Evolutionary conservation across 495 filamentous ascomycete species (phyloP).

Genomic region (Podospora anserina): DNA sequence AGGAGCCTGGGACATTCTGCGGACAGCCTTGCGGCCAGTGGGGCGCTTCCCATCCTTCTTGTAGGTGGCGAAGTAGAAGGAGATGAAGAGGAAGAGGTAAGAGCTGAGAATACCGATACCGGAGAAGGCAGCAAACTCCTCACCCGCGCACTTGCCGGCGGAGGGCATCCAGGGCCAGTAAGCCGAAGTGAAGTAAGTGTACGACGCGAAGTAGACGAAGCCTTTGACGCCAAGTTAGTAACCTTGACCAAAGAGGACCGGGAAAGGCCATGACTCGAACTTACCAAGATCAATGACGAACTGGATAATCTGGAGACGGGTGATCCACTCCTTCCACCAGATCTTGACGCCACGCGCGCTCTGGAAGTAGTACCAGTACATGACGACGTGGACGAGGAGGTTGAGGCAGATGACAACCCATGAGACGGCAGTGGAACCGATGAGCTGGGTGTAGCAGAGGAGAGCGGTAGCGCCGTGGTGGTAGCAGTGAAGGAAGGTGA

Average conservation of each 20-base stretch:
- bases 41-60: constrained; percentile 72
- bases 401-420: constrained; percentile 79
- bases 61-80: constrained; percentile 97
- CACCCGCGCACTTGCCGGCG: constrained; percentile 81
- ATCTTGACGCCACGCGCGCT: constrained; percentile 74
- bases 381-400: constrained; percentile 74
- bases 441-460: constrained; percentile 81
- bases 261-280: constrained; percentile 41
- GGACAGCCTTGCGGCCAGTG: constrained; percentile 54
- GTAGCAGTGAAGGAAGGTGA: constrained; percentile 85
- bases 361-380: constrained; percentile 82
- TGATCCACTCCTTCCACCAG: constrained; percentile 93
- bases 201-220: constrained; percentile 94
- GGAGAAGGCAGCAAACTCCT: constrained; percentile 94
- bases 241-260: background rate
- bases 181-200: constrained; percentile 87
- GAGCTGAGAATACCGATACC: constrained; percentile 88
- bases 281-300: constrained; percentile 69
- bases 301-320: constrained; percentile 78
- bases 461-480: constrained; percentile 79
- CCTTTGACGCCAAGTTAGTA: constrained; percentile 39
- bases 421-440: constrained; percentile 72
- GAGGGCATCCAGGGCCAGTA: constrained; percentile 88
- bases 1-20: constrained; percentile 53
- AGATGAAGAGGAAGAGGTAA: constrained; percentile 97